Evolutionary conservation across 2,329 filamentous ascomycete genomes (phyloP).

Genomic region (Colletotrichum liriopes): DNA sequence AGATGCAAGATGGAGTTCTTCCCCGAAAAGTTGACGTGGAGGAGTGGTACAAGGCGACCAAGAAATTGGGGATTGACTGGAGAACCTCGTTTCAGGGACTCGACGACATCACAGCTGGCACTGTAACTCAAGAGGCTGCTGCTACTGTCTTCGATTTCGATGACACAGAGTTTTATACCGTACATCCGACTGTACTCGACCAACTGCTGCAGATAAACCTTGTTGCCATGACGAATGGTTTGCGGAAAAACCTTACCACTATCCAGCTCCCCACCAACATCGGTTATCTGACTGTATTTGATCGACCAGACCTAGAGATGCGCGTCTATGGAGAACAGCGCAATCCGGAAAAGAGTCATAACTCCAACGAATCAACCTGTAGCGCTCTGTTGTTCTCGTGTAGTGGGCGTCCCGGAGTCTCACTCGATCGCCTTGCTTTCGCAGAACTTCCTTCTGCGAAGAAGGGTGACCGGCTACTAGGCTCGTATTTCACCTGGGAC

Average conservation of each 20-base stretch:
- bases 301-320: constrained; percentile 25
- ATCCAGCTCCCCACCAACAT: constrained; percentile 32
- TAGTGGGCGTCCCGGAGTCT: background rate
- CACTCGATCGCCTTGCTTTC: background rate
- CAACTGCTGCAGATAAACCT: constrained; percentile 36
- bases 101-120: constrained; percentile 22
- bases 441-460: background rate
- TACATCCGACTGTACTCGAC: constrained; percentile 28
- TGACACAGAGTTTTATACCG: constrained; percentile 27
- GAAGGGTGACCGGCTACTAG: background rate
- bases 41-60: constrained; percentile 33
- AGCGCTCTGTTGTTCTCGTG: background rate
- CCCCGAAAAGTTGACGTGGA: constrained; percentile 11
- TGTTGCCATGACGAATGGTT: constrained; percentile 22
- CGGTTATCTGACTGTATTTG: constrained; percentile 6
- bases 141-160: constrained; percentile 35
- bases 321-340: constrained; percentile 18
- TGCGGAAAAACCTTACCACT: constrained; percentile 5
- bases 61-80: constrained; percentile 32
- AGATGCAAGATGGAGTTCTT: constrained; percentile 12
- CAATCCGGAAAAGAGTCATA: no score
- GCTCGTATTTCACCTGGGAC: background rate
- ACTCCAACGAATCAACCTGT: background rate
- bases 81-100: constrained; percentile 26
- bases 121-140: constrained; percentile 12